Evolutionary conservation across 2,329 filamentous ascomycete genomes (phyloP), one percentile per base, ranked within the genome.

Genomic region (Aspergillus pseudonomiae): DNA sequence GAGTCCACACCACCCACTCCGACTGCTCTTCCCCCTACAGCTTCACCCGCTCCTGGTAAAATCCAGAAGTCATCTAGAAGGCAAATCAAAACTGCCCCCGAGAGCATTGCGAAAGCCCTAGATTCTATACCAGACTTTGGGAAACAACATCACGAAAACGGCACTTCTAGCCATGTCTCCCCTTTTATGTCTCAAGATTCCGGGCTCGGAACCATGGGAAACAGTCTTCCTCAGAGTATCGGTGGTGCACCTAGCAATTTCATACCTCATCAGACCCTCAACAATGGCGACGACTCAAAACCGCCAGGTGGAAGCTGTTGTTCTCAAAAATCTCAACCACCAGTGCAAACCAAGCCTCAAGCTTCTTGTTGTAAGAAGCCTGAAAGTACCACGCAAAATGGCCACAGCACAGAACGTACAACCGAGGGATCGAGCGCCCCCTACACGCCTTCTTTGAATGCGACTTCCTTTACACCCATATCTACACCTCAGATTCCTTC

Each of bases 61-160:
- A 64, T 79, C 7, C 78, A 80, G 62, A 79, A 80, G 58, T 58
- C 71, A 6, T 66, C 70, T 41, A 75, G 70, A 62, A 71, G 73
- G 60, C 74, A 75, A 32, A 75, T 75, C 62, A 74, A 79, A 63
- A 67, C 74, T 2, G 68, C 73, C 2, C 73, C 76, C 2, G 75
- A 78, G 57, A 75, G 72, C 52, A 68, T 79, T 52, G 73, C 71
- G 21, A 78, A 75, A 61, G 76, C 74, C 30, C 60, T 79, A 32
- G 68, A 72, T 45, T 66, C 69, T 4, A 71, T 75, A 61, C 69
- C 72, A 6, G 67, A 71, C 24, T 68, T 67, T 48, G 59, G 59
- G 6, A 69, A 68, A 30, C 63, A 72, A 12, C 68, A 70, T 21
- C 7, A 67, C 2, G 68, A 72, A 19, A 70, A 70, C 59, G 68